phyloP scores from a whole-genome alignment of 306 rosid species.

The Neltuma alba region DNA sequence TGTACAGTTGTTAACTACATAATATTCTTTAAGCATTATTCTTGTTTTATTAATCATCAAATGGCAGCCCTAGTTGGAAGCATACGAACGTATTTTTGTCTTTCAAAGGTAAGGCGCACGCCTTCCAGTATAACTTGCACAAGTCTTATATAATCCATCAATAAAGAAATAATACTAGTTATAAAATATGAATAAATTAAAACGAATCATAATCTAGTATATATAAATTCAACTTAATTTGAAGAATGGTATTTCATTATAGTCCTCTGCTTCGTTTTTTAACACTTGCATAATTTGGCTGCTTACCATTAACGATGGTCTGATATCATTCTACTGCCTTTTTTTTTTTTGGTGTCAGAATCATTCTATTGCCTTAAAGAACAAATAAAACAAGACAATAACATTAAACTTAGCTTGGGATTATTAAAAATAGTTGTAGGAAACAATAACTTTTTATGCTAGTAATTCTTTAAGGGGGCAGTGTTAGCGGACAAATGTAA shows the following conservation, averaged over 20 bases:
- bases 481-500: background rate
- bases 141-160: background rate
- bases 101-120: background rate
- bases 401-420: background rate
- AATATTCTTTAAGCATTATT: background rate
- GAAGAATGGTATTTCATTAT: background rate
- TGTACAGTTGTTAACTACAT: background rate
- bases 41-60: background rate
- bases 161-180: background rate
- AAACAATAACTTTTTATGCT: background rate
- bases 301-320: background rate
- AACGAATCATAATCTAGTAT: background rate
- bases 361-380: too few species aligned
- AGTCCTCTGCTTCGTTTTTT: background rate
- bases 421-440: background rate
- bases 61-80: background rate
- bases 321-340: background rate
- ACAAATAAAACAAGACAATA: background rate
- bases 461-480: background rate
- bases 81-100: background rate
- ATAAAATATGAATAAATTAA: background rate
- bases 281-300: background rate
- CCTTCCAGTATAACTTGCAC: background rate
- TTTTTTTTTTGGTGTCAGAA: too few species aligned
- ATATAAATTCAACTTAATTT: background rate